Base-by-base conservation (phyloP, 2,329 filamentous ascomycete genomes). In the Stemphylium lycopersici region DNA sequence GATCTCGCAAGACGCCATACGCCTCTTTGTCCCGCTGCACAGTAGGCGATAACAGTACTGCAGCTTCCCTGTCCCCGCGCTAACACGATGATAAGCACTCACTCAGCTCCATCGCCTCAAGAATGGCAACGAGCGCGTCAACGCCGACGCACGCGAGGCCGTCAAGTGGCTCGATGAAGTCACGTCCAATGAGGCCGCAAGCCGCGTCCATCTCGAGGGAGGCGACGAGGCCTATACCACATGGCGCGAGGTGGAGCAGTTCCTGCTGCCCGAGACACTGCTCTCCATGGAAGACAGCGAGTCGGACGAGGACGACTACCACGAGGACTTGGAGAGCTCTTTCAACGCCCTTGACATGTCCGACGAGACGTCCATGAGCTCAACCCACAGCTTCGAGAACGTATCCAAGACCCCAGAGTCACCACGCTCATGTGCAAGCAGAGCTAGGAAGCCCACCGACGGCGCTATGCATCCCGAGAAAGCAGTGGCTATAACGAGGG, bases 101-200 rank as follows among this genome's bases (percentile, higher is more conserved):
- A 72, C 77, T 38, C 76, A 79, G 65, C 74, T 81, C 52, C 74
- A 78, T 59, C 75, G 70, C 57, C 72, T 80, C 42, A 79, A 77
- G 65, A 71, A 70, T 32, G 74, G 71, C 50, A 74, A 63, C 48
- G 77, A 76, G 47, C 76, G 76, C 47, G 70, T 78, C 63, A 75
- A 76, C 43, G 68, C 74, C 49, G 79, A 81, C 55, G 77, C 79
- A 46, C 75, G 74, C 56, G 79, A 81, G 58, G 79, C 79, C 38
- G 72, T 82, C 41, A 73, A 77, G 58, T 82, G 80, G 80, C 75
- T 82, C 42, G 80, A 82, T 62, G 77, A 81, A 31, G 77, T 79
- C 50, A 82, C 80, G n/a, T 79, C 77, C 39, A 69, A 73, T 49
- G 65, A 68, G 29, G 58, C 62, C 6, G 64, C 65, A 37, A 64